Evolutionary conservation across 2,329 filamentous ascomycete genomes (phyloP).

Genomic region (Cercospora brassicicola): DNA sequence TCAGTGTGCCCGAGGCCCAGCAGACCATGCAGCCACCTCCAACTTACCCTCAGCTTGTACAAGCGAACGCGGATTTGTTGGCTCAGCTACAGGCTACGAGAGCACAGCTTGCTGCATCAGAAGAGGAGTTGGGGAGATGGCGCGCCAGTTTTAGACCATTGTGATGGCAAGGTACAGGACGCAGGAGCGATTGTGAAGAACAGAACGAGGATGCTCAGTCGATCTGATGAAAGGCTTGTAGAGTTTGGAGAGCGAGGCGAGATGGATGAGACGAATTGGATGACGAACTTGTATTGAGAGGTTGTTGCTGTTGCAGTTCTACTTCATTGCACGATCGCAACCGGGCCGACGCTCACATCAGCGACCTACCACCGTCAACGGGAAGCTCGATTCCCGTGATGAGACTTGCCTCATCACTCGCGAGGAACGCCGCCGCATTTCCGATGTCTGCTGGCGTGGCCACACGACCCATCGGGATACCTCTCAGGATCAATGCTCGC

Average conservation of each 20-base stretch:
- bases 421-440: slow-evolving; percentile 32
- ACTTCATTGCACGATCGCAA: too few species aligned
- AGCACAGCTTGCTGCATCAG: neutral
- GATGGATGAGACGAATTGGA: too few species aligned
- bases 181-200: too few species aligned
- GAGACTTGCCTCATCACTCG: slow-evolving; percentile 35
- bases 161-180: too few species aligned
- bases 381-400: slow-evolving; percentile 34
- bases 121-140: neutral
- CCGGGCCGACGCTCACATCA: slow-evolving; percentile 21
- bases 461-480: slow-evolving; percentile 33
- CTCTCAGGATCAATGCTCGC: slow-evolving; percentile 25
- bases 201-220: too few species aligned
- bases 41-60: neutral
- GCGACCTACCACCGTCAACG: slow-evolving; percentile 35
- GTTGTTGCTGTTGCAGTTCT: too few species aligned
- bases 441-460: slow-evolving; percentile 32
- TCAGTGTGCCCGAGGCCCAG: neutral
- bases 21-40: neutral
- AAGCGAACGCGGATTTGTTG: neutral
- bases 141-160: too few species aligned
- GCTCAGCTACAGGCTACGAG: neutral
- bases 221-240: too few species aligned
- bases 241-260: too few species aligned
- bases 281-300: too few species aligned